Base-by-base conservation (phyloP, 1,139 yeast species). In the Entelexis paramagnoliae region DNA sequence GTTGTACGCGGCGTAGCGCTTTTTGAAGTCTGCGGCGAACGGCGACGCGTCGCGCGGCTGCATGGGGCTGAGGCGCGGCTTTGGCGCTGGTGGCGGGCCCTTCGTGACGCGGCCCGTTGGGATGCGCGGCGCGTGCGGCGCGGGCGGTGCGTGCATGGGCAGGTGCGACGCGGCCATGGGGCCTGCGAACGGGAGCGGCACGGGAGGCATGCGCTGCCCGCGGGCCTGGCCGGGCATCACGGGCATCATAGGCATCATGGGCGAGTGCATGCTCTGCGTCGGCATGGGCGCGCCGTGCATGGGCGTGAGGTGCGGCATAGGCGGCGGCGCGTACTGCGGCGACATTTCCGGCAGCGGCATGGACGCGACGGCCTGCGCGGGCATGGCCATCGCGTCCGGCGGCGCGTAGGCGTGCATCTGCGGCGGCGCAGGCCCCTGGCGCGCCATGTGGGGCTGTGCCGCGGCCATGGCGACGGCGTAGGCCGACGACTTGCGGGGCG, bases 1-100 rank as follows among this genome's bases (percentile, higher is more conserved):
- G 38, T 62, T 58, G 55, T 67, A 67, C 3, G 53, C 53, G 14
- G 49, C 51, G 40, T 54, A 55, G 13, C 49, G 32, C 39, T 49
- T 35, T 32, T 42, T 32, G 47, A 30, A 30, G 39, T 33, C 48
- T 24, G 8, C 30, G 43, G 39, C 32, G 29, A 33, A 30, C 13
- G 35, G 41, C 32, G 51, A 17, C 32, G 41, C n/a, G 39, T 14
- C 33, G 40, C 17, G 3, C 10, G 38, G 10, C 32, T 36, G 20
- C 45, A 20, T 14, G 19, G 28, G 11, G 17, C 46, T 32, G 14
- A 33, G 8, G 13, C 41, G 46, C 35, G 19, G 36, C 36, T 42
- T 28, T 13, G 46, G 29, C 35, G 20, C 28, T 11, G 30, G 29
- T 3, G 45, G 26, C 34, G 24, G n/a, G 33, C 26, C 45, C 45